Conservation (phyloP, 225 moss, liverwort and hornwort genomes). For the Sphagnum tenellum region DNA sequence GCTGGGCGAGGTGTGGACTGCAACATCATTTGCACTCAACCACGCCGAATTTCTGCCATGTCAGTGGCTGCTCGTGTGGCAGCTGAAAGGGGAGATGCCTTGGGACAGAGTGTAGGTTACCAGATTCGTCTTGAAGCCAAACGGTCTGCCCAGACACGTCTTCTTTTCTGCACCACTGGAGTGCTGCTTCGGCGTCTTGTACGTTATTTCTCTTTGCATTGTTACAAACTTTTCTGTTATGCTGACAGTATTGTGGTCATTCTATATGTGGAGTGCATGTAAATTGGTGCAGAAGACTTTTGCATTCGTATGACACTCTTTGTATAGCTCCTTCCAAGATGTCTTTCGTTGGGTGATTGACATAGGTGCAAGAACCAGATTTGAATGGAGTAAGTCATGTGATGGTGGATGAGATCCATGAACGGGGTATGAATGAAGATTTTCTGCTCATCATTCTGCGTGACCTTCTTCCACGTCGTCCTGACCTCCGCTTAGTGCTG, state of each 20-base stretch:
- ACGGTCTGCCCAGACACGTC: constrained; percentile 74
- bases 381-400: constrained; percentile 94
- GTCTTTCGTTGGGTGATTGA: constrained; percentile 5
- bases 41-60: constrained; percentile 90
- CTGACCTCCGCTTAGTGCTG: constrained; percentile 79
- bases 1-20: constrained; percentile 70
- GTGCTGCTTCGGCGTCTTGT: constrained; percentile 90
- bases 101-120: constrained; percentile 93
- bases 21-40: constrained; percentile 97
- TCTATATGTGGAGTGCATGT: background rate
- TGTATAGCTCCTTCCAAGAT: background rate
- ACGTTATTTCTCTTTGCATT: constrained; percentile 7
- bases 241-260: background rate
- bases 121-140: constrained; percentile 94
- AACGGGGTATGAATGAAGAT: constrained; percentile 99
- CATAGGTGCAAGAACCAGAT: constrained; percentile 89
- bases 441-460: constrained; percentile 88
- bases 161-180: constrained; percentile 95
- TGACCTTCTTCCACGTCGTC: constrained; percentile 83
- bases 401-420: constrained; percentile 98
- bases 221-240: background rate
- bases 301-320: background rate
- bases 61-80: constrained; percentile 95
- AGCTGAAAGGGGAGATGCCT: constrained; percentile 79
- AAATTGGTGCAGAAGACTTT: too few species aligned